phyloP scores from a whole-genome alignment of 345 rosid species.

The Moricandia arvensis region DNA sequence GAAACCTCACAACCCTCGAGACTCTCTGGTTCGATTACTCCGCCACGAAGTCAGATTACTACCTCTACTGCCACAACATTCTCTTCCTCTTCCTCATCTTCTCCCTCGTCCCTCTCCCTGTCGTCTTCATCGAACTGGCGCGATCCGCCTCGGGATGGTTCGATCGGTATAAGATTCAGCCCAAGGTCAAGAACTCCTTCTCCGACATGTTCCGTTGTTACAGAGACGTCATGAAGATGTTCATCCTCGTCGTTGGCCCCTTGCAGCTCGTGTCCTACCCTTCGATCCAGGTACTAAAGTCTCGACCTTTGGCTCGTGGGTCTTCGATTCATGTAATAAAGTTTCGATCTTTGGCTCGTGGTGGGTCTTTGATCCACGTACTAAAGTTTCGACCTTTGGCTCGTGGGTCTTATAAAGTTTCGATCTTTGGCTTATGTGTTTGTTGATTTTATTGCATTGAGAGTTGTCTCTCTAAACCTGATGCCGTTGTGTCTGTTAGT shows the following conservation, averaged over 20 bases:
- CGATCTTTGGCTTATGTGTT: not conserved
- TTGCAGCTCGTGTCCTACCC: slow-evolving; percentile 73
- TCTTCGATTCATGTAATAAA: not conserved
- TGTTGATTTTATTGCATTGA: not conserved
- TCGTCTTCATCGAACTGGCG: slow-evolving; percentile 45
- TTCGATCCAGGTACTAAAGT: slow-evolving; percentile 50
- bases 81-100: slow-evolving; percentile 60
- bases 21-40: slow-evolving; percentile 74
- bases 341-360: too few relatives aligned
- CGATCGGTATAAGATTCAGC: slow-evolving; percentile 68
- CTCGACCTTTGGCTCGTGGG: not conserved
- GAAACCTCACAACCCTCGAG: slow-evolving; percentile 67
- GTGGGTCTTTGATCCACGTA: too few relatives aligned
- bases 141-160: slow-evolving; percentile 42
- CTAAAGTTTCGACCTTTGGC: not conserved
- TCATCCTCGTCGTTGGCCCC: slow-evolving; percentile 62
- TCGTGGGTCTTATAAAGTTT: too few relatives aligned
- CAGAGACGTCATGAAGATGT: slow-evolving; percentile 61
- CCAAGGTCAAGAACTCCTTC: slow-evolving; percentile 55
- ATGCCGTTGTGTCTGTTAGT: too few relatives aligned
- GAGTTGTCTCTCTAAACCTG: too few relatives aligned
- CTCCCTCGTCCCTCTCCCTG: slow-evolving; percentile 66
- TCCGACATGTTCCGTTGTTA: slow-evolving; percentile 61
- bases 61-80: slow-evolving; percentile 67
- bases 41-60: slow-evolving; percentile 68